A percentile compares a stretch with the other conserved stretches of the same genome.
phyloP scores from a whole-genome alignment of 202 grass and related monocot species.

The Musa balbisiana region DNA sequence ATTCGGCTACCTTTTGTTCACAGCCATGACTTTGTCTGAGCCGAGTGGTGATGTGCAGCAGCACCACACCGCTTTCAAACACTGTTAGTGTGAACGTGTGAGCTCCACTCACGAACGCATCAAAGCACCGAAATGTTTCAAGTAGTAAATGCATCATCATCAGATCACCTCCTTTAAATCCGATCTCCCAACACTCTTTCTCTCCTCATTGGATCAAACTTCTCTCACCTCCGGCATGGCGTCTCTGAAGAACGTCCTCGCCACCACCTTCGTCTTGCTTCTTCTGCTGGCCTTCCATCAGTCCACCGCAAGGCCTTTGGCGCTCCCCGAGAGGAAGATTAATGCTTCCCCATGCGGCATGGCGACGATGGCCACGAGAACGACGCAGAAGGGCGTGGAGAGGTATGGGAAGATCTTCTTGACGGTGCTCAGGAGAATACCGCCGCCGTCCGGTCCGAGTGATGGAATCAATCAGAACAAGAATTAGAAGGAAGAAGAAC shows the following conservation, averaged over 20 bases:
- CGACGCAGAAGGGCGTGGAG: background rate
- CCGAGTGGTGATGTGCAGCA: too few relatives aligned
- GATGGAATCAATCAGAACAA: background rate
- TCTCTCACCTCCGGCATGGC: background rate
- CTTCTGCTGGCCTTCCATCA: background rate
- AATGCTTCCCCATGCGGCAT: background rate
- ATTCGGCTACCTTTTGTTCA: too few relatives aligned
- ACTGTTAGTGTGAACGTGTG: too few relatives aligned
- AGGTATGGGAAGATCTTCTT: background rate
- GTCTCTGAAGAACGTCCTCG: background rate
- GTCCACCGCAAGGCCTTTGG: background rate
- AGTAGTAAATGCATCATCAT: too few relatives aligned
- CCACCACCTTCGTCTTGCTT: background rate
- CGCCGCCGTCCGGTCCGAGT: background rate
- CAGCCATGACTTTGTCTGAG: too few relatives aligned
- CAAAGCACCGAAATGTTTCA: too few relatives aligned
- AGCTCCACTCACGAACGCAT: too few relatives aligned
- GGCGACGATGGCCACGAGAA: background rate
- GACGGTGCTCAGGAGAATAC: background rate
- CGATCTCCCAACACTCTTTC: background rate
- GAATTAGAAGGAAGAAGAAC: background rate
- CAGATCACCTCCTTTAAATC: background rate
- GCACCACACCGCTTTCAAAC: too few relatives aligned
- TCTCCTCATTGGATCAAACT: background rate
- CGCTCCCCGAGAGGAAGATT: background rate